Evolutionary conservation across 352 stramenopile species (phyloP).

Genomic region (Pythium pyrilobum): DNA sequence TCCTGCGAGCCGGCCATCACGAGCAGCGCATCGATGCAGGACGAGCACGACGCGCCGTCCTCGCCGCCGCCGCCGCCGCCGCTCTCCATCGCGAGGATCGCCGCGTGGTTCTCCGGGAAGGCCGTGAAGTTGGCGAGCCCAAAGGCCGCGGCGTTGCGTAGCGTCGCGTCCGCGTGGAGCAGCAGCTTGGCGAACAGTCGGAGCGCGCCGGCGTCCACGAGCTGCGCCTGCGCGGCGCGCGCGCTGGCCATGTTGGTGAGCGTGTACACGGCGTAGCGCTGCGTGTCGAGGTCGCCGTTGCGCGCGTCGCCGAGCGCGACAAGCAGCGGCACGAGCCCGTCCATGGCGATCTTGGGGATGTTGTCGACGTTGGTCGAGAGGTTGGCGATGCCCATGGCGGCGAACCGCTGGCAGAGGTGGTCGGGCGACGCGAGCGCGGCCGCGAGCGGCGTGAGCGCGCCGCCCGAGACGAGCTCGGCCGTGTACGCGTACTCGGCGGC

Average conservation of each 20-base stretch:
- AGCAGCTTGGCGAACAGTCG: conserved; percentile 66
- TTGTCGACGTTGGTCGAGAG: conserved; percentile 91
- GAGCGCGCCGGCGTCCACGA: conserved; percentile 76
- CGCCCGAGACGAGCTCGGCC: conserved; percentile 87
- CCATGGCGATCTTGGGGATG: conserved; percentile 86
- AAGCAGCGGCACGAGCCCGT: conserved; percentile 86
- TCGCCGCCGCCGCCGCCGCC: neutral
- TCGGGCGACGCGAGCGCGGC: conserved; percentile 89
- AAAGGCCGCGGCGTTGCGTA: conserved; percentile 89
- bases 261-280: conserved; percentile 90
- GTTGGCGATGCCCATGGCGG: conserved; percentile 94
- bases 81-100: conserved; percentile 59
- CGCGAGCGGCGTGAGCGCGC: conserved; percentile 85
- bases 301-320: conserved; percentile 79
- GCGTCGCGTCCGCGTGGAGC: conserved; percentile 70
- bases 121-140: conserved; percentile 92
- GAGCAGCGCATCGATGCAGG: conserved; percentile 54
- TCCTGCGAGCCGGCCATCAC: conserved; percentile 56
- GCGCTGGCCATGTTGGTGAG: conserved; percentile 92
- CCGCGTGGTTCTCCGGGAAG: conserved; percentile 88
- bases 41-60: neutral
- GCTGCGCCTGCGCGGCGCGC: conserved; percentile 73
- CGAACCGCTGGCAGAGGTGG: conserved; percentile 91
- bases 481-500: conserved; percentile 94
- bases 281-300: conserved; percentile 89